phyloP scores from a whole-genome alignment of 441 rosid species.

The Rhodomyrtus psidioides region DNA sequence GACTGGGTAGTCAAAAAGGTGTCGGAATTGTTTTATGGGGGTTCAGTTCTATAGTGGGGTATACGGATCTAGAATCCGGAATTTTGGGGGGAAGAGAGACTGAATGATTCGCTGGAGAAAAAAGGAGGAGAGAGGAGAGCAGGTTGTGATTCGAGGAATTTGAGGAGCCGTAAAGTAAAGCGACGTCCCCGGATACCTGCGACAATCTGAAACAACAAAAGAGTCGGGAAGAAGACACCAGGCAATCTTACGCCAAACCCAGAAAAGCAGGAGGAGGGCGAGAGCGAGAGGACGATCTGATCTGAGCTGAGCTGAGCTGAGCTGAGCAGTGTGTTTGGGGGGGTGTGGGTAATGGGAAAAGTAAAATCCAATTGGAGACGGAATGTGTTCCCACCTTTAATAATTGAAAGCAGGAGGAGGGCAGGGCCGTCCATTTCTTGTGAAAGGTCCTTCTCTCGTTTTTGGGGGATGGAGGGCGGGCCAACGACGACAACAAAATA shows the following conservation, averaged over 20 bases:
- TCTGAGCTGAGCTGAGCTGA: background rate
- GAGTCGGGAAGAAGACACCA: background rate
- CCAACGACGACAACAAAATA: background rate
- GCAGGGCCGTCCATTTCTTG: background rate
- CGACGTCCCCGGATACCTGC: background rate
- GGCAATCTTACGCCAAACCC: background rate
- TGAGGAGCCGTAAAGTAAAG: background rate
- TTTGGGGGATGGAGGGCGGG: background rate
- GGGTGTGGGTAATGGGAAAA: background rate
- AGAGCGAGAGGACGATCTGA: background rate
- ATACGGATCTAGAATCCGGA: slow-evolving; percentile 15
- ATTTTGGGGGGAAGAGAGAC: slow-evolving; percentile 6
- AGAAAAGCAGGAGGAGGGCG: background rate
- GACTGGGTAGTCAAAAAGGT: background rate
- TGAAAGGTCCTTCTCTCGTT: background rate
- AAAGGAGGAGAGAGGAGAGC: background rate
- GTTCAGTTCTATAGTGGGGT: background rate
- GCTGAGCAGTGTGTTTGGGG: background rate
- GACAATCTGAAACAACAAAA: background rate
- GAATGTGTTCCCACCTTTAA: background rate
- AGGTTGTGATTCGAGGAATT: background rate
- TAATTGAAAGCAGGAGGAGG: background rate
- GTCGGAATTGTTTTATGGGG: slow-evolving; percentile 15
- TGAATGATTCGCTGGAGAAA: background rate
- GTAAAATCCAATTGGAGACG: background rate